phyloP scores from a whole-genome alignment of 2,329 filamentous ascomycete genomes.

The Tolypocladium guangdongense region DNA sequence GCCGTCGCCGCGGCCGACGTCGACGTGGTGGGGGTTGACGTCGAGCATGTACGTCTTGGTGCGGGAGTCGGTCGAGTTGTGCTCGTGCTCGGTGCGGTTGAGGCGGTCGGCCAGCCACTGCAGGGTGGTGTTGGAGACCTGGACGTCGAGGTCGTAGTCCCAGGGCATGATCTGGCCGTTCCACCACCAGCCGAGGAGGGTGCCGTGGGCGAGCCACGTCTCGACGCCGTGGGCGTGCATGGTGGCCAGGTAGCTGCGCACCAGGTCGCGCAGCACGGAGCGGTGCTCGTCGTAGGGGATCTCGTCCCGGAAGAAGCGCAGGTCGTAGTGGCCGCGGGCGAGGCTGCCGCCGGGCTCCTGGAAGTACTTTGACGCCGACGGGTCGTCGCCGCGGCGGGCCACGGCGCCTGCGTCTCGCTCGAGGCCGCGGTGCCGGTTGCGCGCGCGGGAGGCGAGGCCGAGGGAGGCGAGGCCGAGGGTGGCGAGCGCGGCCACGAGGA shows the following conservation, averaged over 20 bases:
- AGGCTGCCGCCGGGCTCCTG: slow-evolving; percentile 50
- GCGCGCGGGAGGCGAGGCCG: background rate
- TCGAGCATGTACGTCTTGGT: slow-evolving; percentile 57
- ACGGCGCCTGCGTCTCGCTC: background rate
- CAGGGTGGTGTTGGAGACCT: slow-evolving; percentile 59
- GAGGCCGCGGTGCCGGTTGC: background rate
- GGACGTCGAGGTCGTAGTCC: slow-evolving; percentile 79
- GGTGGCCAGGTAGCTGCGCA: slow-evolving; percentile 61
- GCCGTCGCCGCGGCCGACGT: slow-evolving; percentile 53
- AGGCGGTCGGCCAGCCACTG: slow-evolving; percentile 50
- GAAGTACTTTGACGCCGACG: slow-evolving; percentile 45
- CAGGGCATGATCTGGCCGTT: slow-evolving; percentile 67
- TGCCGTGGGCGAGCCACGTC: slow-evolving; percentile 82
- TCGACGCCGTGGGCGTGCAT: slow-evolving; percentile 56
- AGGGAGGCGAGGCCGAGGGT: background rate
- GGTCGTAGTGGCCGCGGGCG: slow-evolving; percentile 62
- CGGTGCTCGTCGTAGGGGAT: slow-evolving; percentile 57
- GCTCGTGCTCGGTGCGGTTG: slow-evolving; percentile 59
- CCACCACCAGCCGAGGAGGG: slow-evolving; percentile 84
- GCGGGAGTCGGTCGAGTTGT: slow-evolving; percentile 29
- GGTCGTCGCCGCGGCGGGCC: slow-evolving; percentile 4
- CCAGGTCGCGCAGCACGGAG: slow-evolving; percentile 56
- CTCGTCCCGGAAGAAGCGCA: slow-evolving; percentile 53
- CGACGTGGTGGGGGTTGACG: slow-evolving; percentile 59
- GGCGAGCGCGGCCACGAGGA: background rate